Evolutionary conservation across 176 grass and related monocot genomes (phyloP).

Genomic region (Leersia perrieri): DNA sequence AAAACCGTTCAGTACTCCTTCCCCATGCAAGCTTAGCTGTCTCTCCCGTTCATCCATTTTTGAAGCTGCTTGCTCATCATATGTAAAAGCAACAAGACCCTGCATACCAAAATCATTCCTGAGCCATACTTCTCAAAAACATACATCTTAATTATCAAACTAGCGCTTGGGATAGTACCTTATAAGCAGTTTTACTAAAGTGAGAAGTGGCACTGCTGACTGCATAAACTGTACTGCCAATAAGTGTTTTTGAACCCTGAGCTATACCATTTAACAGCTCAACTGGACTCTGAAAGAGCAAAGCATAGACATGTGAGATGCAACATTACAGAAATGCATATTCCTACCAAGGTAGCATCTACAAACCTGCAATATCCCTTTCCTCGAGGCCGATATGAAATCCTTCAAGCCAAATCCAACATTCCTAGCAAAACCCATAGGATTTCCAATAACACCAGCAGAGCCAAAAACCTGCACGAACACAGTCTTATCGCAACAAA

Average conservation of each 20-base stretch:
- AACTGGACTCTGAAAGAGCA: constrained; percentile 47
- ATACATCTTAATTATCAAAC: constrained; percentile 26
- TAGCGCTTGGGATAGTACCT: constrained; percentile 42
- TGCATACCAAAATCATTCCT: constrained; percentile 45
- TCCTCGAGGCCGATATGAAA: constrained; percentile 83
- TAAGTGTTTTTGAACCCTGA: constrained; percentile 94
- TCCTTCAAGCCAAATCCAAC: constrained; percentile 94
- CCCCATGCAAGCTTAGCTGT: constrained; percentile 74
- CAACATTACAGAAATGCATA: constrained; percentile 22
- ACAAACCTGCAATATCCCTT: constrained; percentile 81
- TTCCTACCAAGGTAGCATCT: constrained; percentile 13
- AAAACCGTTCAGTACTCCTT: constrained; percentile 91
- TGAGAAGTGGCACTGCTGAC: constrained; percentile 91
- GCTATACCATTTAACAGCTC: constrained; percentile 78
- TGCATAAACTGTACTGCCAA: constrained; percentile 88
- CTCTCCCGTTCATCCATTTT: constrained; percentile 79
- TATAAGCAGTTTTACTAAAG: constrained; percentile 98
- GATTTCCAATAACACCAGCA: constrained; percentile 95
- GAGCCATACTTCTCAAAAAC: constrained; percentile 5
- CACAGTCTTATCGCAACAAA: constrained; percentile 12
- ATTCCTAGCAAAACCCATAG: constrained; percentile 98
- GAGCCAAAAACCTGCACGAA: constrained; percentile 81
- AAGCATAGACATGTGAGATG: constrained; percentile 32
- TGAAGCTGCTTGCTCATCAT: constrained; percentile 71
- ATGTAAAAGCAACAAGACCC: constrained; percentile 94